Conservation (phyloP, 2,329 filamentous ascomycete species). For the Berkeleyomyces basicola region DNA sequence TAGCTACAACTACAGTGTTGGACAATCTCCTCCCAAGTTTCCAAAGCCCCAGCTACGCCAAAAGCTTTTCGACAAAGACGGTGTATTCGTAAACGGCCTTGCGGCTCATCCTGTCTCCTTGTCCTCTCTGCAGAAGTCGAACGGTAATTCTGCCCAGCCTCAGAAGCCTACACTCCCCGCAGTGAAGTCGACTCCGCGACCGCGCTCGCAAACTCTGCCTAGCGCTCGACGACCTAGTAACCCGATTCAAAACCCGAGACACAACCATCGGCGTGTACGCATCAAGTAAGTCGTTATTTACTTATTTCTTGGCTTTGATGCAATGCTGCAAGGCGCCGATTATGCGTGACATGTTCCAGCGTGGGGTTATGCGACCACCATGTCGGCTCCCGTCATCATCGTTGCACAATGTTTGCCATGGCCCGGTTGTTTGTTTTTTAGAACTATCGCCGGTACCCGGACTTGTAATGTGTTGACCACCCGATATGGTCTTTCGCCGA, state of each 20-base stretch:
- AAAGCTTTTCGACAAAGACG: background rate
- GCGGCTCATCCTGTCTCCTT: constrained; percentile 6
- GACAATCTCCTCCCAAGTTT: background rate
- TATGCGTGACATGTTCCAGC: background rate
- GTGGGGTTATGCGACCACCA: background rate
- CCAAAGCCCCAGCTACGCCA: background rate
- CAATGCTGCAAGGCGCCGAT: background rate
- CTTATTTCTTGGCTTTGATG: background rate
- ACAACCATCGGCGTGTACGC: background rate
- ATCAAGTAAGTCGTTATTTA: background rate
- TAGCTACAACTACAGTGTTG: background rate
- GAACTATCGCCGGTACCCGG: no score
- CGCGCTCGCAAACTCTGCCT: background rate
- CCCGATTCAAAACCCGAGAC: background rate
- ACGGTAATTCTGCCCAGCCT: background rate
- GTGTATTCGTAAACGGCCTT: constrained; percentile 9
- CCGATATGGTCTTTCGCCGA: background rate
- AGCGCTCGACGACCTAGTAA: background rate
- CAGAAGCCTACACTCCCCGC: background rate
- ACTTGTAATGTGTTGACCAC: no score
- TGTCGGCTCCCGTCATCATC: background rate
- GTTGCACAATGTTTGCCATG: background rate
- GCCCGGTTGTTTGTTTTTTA: background rate
- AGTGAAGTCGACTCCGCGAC: background rate
- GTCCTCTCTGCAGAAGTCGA: background rate